A percentile compares a stretch with the other conserved stretches of the same genome.
Evolutionary conservation across 306 rosid genomes (phyloP).

Genomic region (Arachis stenosperma): DNA sequence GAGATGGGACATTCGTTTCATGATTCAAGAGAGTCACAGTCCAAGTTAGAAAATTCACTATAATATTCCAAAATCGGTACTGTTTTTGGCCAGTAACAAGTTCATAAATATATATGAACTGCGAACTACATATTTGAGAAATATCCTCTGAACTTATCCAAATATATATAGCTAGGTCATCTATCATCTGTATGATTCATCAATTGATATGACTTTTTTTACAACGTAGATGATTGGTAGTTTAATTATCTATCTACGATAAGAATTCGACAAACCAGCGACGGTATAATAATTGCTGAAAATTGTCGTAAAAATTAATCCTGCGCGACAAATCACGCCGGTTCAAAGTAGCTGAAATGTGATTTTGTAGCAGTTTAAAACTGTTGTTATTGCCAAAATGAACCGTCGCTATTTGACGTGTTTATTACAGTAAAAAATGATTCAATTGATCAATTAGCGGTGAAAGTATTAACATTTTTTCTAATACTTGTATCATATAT

Average conservation of each 20-base stretch:
- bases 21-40: constrained; percentile 34
- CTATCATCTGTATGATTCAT: not conserved
- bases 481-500: no score
- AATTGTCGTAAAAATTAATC: no score
- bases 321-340: no score
- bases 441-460: no score
- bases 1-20: constrained; percentile 30
- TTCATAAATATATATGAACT: not conserved
- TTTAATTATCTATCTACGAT: not conserved
- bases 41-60: not conserved
- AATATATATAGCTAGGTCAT: not conserved
- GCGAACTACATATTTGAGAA: not conserved
- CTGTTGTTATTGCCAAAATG: no score
- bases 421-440: no score
- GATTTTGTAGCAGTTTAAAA: no score
- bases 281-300: no score
- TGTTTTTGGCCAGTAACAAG: constrained; percentile 20
- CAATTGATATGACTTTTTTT: not conserved
- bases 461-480: no score
- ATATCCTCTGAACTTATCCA: constrained; percentile 17
- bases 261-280: no score
- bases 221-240: not conserved
- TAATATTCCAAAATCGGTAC: constrained; percentile 37
- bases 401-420: no score
- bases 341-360: no score